Base-by-base conservation (phyloP, 1,284 basidiomycete species). In the Sporisorium reilianum region DNA sequence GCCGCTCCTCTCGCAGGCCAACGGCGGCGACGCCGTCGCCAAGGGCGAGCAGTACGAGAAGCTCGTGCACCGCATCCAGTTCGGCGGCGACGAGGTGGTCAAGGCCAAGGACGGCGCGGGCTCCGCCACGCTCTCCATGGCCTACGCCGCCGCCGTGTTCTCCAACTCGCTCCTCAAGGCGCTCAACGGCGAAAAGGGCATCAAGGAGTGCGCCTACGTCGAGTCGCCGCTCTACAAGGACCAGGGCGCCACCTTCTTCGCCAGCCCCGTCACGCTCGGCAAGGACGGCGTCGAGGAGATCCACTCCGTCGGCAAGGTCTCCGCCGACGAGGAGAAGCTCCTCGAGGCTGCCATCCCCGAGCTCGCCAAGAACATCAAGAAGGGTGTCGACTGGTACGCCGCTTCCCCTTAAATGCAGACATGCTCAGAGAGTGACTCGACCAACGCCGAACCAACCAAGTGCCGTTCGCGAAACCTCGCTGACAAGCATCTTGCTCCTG, bases 51-150 rank as follows among this genome's bases (percentile, higher is more conserved):
- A 80, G 78, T 91, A 83, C 85, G 88, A 81, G 84, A 90, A 85
- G 79, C 80, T 84, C 55, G 82, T 84, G 34, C 82, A 84, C 80
- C 91, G 94, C 78, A 96, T 98, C 85, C 96, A 98, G 87, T 98
- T 93, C 83, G 96, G 96, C 79, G 93, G 93, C 85, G 93, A 95
- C 85, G 92, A 95, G 88, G 93, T 94, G 80, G 93, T 95, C 85
- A 90, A 94, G 87, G 93, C 93, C 74, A 95, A 95, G 88, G 93
- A 92, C 82, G 93, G 93, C 78, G 89, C 91, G 44, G 93, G 93
- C 48, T 91, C 90, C 36, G 93, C 93, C 38, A 95, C 93, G 23
- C 90, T 95, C 74, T 93, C 92, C 32, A 95, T 95, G 93, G 93
- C 92, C 56, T 94, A 91, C 76, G 85, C 87, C 90, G 87, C 87